These are phyloP conservation scores for Botrytis fabae DNA, from an alignment of 2,329 filamentous ascomycete species.

Conservation along the genomic window DNA sequence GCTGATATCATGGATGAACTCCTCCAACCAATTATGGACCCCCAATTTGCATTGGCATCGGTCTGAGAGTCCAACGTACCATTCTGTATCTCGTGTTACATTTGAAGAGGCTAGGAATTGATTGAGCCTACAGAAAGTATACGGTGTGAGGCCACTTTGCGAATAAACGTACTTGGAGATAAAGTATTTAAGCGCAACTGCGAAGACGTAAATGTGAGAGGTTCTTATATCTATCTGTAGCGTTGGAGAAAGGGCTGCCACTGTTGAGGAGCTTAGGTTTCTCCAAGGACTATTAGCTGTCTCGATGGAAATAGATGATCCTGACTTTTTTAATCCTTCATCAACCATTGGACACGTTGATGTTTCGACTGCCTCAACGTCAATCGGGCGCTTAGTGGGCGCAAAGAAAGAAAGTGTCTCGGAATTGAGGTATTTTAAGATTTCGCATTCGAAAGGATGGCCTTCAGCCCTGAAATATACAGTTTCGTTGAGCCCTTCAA, in stretches of 20 bases:
- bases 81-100: neutral
- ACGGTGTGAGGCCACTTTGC: neutral
- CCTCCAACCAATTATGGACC: neutral
- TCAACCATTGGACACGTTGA: neutral
- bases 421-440: neutral
- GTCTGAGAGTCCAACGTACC: neutral
- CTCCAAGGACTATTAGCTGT: neutral
- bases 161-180: neutral
- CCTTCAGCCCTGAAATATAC: neutral
- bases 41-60: neutral
- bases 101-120: neutral
- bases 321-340: neutral
- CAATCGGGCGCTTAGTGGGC: neutral
- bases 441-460: neutral
- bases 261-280: neutral
- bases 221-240: neutral
- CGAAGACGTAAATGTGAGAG: neutral
- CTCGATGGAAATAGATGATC: neutral
- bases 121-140: neutral
- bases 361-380: neutral
- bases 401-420: neutral
- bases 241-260: neutral
- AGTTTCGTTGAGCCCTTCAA: neutral
- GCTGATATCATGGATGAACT: neutral
- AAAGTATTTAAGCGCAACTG: neutral